Percentiles rank a stretch among this genome's conserved stretches.
These are phyloP conservation scores for Immersiporthe knoxdaviesiana DNA, from an alignment of 2,329 filamentous ascomycete genomes.

Conservation along the genomic window DNA sequence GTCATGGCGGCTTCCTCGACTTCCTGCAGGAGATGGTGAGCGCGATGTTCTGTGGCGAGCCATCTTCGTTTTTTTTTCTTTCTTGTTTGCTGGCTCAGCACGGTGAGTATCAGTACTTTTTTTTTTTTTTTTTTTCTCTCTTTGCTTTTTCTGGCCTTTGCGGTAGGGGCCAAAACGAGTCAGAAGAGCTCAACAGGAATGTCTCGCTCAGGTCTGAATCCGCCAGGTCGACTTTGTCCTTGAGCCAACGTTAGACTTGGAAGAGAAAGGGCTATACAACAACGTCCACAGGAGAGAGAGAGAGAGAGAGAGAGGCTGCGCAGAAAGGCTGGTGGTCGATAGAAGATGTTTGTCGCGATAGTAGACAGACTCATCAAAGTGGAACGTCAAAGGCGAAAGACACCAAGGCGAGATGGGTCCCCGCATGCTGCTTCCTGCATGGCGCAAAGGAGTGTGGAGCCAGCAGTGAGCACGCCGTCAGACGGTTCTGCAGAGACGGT, in stretches of 20 bases:
- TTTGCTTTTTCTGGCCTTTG: slow-evolving; percentile 15
- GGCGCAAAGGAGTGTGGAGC: neutral
- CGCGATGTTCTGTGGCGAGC: slow-evolving; percentile 70
- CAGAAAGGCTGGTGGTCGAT: slow-evolving; percentile 5
- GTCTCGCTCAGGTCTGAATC: slow-evolving; percentile 16
- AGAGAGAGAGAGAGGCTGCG: neutral
- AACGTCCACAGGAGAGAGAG: neutral
- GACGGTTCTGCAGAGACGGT: neutral
- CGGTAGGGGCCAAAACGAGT: slow-evolving; percentile 26
- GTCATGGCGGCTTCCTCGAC: slow-evolving; percentile 54
- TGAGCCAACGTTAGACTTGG: neutral
- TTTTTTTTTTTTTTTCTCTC: neutral
- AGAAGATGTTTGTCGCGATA: neutral
- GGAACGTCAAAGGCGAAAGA: slow-evolving; percentile 1
- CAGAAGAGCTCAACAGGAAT: slow-evolving; percentile 20
- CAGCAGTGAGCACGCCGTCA: neutral
- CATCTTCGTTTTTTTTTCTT: slow-evolving; percentile 52
- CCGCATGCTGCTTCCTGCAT: neutral
- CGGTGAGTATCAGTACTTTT: slow-evolving; percentile 40
- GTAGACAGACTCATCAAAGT: neutral
- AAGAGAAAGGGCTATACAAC: neutral
- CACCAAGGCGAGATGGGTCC: neutral
- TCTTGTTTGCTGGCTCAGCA: slow-evolving; percentile 39
- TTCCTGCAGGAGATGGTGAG: slow-evolving; percentile 95
- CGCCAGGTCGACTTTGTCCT: neutral